Evolutionary conservation across 352 stramenopile genomes (phyloP), one percentile per base, ranked within the genome.

Genomic region (Pythium chondricola): DNA sequence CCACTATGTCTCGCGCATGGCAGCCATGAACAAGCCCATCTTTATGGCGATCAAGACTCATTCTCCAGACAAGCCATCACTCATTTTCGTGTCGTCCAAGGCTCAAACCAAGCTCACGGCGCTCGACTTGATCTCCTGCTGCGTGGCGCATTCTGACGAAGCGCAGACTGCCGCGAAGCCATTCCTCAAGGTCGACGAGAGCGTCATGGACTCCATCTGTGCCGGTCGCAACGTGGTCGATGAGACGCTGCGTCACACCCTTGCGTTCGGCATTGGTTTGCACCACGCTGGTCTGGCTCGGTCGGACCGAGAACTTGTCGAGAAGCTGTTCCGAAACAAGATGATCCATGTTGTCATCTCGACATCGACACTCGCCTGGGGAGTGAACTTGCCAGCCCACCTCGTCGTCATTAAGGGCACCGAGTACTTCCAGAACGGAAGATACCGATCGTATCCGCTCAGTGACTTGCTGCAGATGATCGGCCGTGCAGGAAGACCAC

Each of bases 401-500:
- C 68, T 99, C 10, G 97, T 99, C 2, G 73, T 99, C 13, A 80
- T 99, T 32, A 99, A 99, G 69, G 96, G 96, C 33, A 99, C 96
- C 1, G 94, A 99, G 58, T 99, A 91, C 56, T 99, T 98, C 71
- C 63, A 83, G 14, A 82, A 84, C 32, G 88, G 84, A 7, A 74
- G 96, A 17, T 99, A 99, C 69, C 88, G 98, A 18, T 97, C 98
- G 57, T 99, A 99, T 59, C 92, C 95, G 25, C 79, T 99, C 45
- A 99, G 96, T 11, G 96, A 99, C 65, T 72, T 99, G 27, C 62
- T 99, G n/a, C 97, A 99, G 65, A 99, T 99, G 97, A 99, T 99
- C 75, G 97, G 97, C 11, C 76, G 97, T 43, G 97, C 97, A 4
- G 97, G 97, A 8, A 83, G 97, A 3, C 95, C 95, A 20, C 74